Percentiles rank a stretch among this genome's conserved stretches.
phyloP scores from a whole-genome alignment of 2,329 filamentous ascomycete genomes.

The Lecanoromycetidae sp. region DNA sequence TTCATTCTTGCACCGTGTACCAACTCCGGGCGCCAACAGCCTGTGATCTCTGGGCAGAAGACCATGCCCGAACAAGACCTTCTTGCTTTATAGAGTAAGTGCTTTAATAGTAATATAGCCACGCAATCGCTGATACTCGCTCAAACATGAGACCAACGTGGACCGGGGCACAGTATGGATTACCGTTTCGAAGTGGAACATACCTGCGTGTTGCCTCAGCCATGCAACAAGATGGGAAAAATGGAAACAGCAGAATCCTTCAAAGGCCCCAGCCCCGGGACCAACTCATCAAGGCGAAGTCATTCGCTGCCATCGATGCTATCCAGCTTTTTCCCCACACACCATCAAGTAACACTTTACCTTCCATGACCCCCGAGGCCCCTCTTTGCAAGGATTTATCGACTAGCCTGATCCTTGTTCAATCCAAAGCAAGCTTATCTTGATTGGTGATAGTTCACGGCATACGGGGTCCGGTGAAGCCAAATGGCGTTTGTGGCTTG shows the following conservation, averaged over 20 bases:
- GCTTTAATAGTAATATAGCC: too few relatives aligned
- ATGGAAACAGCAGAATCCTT: neutral
- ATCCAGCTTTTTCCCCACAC: slow-evolving; percentile 3
- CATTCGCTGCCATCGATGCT: slow-evolving; percentile 2
- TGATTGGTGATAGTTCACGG: neutral
- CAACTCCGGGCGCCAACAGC: too few relatives aligned
- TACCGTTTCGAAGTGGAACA: neutral
- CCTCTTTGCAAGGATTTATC: neutral
- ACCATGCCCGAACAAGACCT: too few relatives aligned
- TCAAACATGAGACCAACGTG: too few relatives aligned
- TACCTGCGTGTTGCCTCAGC: neutral
- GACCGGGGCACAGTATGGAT: too few relatives aligned
- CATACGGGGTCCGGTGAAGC: slow-evolving; percentile 8
- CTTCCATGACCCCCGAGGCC: neutral
- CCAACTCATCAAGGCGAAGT: neutral
- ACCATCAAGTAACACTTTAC: too few relatives aligned
- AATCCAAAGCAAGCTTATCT: neutral
- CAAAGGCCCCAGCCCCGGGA: neutral
- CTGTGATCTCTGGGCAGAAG: too few relatives aligned
- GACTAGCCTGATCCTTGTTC: neutral
- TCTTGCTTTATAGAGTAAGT: too few relatives aligned
- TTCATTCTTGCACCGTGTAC: too few relatives aligned
- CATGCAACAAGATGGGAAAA: neutral
- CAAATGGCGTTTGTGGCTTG: slow-evolving; percentile 17
- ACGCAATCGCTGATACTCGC: too few relatives aligned